Base-by-base conservation (phyloP, 2,329 filamentous ascomycete species). In the Sclerotinia subarctica region DNA sequence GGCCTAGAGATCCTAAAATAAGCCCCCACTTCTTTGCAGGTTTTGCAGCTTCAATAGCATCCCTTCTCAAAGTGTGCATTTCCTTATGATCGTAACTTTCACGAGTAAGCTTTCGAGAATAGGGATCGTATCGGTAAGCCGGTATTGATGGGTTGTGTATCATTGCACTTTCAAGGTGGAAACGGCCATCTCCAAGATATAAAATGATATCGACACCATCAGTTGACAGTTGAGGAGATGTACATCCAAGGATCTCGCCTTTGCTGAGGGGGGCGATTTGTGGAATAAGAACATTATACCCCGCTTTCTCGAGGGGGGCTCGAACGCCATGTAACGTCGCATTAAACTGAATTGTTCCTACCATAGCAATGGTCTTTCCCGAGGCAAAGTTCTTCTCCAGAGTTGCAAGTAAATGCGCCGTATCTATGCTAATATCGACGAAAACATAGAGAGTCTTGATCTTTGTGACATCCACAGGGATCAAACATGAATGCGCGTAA, bases 341-440 rank as follows among this genome's bases (percentile, higher is more conserved):
- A 80, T 99, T 99, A 84, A 99, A 99, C 78, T 99, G 95, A 73
- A 99, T 99, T 0, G 95, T 99, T 59, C 95, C 94, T 21, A 99
- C 94, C 73, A 97, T 86, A 6, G 95, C 95, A 68, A 99, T 89
- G 0, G 90, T 94, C 80, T 95, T 96, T 2, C 92, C 91, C 0
- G 89, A 81, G 1, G 88, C 84, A 78, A 98, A 97, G 77, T 97
- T 99, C 70, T 93, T 89, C 77, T 93, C 90, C 58, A 99, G 84
- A 0, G 94, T 95, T 11, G 91, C 90, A 63, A 97, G 81, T 21
- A 99, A 85, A 79, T 99, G 95, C 17, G 88, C 82, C 0, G 92
- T 92, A 79, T 99, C 95, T 78, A 99, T 98, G 79, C 90, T 92
- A 76, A 99, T 99, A 78, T 97, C 94, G 67, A 99, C 95, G 78